These are phyloP conservation scores for Larix kaempferi DNA, from an alignment of 75 land plant genomes.

Conservation along the genomic window DNA sequence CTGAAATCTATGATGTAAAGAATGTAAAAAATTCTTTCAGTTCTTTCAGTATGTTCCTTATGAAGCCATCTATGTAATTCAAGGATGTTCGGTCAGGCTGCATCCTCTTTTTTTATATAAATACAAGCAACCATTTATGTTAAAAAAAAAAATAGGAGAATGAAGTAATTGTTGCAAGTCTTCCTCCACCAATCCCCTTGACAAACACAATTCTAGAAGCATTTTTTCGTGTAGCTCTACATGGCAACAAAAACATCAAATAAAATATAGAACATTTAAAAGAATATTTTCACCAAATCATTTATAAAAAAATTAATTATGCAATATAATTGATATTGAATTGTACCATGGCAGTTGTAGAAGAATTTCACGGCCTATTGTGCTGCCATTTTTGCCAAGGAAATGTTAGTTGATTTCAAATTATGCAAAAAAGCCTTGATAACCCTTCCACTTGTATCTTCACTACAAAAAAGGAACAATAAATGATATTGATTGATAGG, in stretches of 20 bases:
- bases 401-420: slow-evolving; percentile 25
- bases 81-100: too few relatives aligned
- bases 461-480: slow-evolving; percentile 13
- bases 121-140: too few relatives aligned
- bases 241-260: slow-evolving; percentile 6
- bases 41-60: too few relatives aligned
- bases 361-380: slow-evolving; percentile 26
- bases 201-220: slow-evolving; percentile 30
- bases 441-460: slow-evolving; percentile 22
- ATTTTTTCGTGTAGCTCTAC: slow-evolving; percentile 30
- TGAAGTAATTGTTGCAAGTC: slow-evolving; percentile 26
- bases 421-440: slow-evolving; percentile 24
- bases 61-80: too few relatives aligned
- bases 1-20: too few relatives aligned
- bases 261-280: not conserved
- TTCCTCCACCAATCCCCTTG: slow-evolving; percentile 18
- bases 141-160: too few relatives aligned
- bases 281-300: not conserved
- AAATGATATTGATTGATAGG: too few relatives aligned
- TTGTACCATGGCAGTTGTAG: slow-evolving; percentile 25
- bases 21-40: too few relatives aligned
- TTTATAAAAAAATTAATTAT: not conserved
- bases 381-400: slow-evolving; percentile 34
- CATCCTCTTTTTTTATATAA: too few relatives aligned
- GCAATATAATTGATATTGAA: not conserved